Evolutionary conservation across 2,329 filamentous ascomycete species (phyloP).

Genomic region (Aspergillus sp.): DNA sequence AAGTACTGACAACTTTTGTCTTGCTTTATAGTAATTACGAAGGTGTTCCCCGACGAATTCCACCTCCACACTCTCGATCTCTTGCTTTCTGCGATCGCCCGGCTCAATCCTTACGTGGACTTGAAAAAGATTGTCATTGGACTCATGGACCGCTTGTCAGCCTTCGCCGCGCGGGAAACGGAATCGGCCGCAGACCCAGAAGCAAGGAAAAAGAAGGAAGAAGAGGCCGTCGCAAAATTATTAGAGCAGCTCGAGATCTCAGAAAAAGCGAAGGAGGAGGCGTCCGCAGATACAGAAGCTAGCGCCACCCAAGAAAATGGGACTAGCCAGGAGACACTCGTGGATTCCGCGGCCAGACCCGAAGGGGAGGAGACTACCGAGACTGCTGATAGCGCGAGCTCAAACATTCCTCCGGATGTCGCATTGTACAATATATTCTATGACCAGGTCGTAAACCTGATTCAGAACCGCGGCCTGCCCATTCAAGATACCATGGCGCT

Average conservation of each 20-base stretch:
- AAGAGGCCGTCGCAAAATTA: constrained; percentile 70
- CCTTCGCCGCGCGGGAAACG: constrained; percentile 85
- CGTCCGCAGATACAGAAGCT: constrained; percentile 30
- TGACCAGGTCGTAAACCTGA: constrained; percentile 85
- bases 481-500: constrained; percentile 93
- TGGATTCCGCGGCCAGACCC: constrained; percentile 18
- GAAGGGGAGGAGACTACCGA: constrained; percentile 22
- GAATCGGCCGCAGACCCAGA: constrained; percentile 62
- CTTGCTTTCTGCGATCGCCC: constrained; percentile 83
- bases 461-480: constrained; percentile 80
- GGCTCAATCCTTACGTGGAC: constrained; percentile 92
- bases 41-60: constrained; percentile 97
- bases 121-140: constrained; percentile 97
- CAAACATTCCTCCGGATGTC: constrained; percentile 50
- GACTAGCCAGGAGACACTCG: constrained; percentile 26
- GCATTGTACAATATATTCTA: constrained; percentile 97
- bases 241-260: constrained; percentile 66
- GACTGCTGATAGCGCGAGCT: constrained; percentile 33
- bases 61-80: constrained; percentile 95
- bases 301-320: constrained; percentile 28
- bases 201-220: constrained; percentile 67
- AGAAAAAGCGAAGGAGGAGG: constrained; percentile 45
- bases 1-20: constrained; percentile 12
- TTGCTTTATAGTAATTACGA: constrained; percentile 66
- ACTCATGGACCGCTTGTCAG: constrained; percentile 89